phyloP scores from a whole-genome alignment of 2,329 filamentous ascomycete species.

The Curvularia lunata region DNA sequence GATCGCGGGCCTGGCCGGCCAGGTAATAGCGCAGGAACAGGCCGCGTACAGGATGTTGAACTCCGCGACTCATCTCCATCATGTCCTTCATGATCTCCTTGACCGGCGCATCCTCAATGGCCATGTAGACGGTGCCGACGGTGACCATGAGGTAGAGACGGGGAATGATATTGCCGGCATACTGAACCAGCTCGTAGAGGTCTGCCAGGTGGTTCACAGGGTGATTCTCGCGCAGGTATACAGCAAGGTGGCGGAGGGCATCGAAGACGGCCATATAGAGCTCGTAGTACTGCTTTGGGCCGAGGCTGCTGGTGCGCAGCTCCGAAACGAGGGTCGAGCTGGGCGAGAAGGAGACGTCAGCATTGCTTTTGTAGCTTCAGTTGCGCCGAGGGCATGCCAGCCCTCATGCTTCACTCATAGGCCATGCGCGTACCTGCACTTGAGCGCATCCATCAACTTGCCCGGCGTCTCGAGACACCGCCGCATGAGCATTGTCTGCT shows the following conservation, averaged over 20 bases:
- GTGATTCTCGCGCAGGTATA: constrained; percentile 96
- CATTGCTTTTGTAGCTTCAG: not conserved
- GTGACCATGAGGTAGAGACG: constrained; percentile 99
- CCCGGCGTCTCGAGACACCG: constrained; percentile 96
- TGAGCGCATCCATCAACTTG: constrained; percentile 99
- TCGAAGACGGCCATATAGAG: constrained; percentile 99
- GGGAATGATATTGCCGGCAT: constrained; percentile 97
- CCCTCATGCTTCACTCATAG: not conserved
- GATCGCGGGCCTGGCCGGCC: constrained; percentile 90
- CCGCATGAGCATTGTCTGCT: constrained; percentile 96
- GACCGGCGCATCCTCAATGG: constrained; percentile 94
- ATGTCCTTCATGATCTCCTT: constrained; percentile 99
- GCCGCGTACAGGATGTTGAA: constrained; percentile 94
- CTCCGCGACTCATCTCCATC: constrained; percentile 99
- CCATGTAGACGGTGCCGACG: constrained; percentile 98
- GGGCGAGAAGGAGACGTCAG: constrained; percentile 21
- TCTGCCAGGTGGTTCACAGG: constrained; percentile 98
- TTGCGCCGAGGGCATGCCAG: not conserved
- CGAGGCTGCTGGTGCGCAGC: constrained; percentile 91
- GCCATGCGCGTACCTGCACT: constrained; percentile 79
- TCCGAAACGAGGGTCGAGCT: constrained; percentile 99
- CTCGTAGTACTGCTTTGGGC: constrained; percentile 99
- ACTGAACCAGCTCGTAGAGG: constrained; percentile 96
- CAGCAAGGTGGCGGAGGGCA: constrained; percentile 92
- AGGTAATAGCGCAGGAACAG: constrained; percentile 96